Percentiles rank a stretch among this genome's conserved stretches.
These are phyloP conservation scores for Dioscorea alata DNA, from an alignment of 106 monocot species.

Conservation along the genomic window DNA sequence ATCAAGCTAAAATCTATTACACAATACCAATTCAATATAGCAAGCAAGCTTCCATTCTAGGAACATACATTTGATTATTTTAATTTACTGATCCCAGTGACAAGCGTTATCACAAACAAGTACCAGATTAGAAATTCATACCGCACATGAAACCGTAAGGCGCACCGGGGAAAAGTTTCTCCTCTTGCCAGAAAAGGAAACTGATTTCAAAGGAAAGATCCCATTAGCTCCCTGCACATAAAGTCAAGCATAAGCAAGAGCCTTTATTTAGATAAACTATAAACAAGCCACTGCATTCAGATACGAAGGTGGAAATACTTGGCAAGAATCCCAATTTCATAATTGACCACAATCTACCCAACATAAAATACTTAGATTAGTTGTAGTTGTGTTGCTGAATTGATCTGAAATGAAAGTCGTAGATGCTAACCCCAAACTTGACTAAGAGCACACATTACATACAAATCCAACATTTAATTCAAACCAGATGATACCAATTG, in stretches of 20 bases:
- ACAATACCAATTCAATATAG: neutral
- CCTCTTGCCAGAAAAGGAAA: conserved; percentile 27
- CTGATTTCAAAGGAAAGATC: conserved; percentile 16
- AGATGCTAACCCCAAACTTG: too few relatives aligned
- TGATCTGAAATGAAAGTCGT: neutral
- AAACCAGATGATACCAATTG: too few relatives aligned
- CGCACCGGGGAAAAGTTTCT: conserved; percentile 11
- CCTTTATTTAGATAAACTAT: neutral
- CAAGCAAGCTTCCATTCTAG: neutral
- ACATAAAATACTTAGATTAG: neutral
- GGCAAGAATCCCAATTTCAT: neutral
- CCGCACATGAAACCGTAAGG: conserved; percentile 32
- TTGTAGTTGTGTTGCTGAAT: neutral
- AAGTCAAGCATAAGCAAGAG: neutral
- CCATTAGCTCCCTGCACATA: conserved; percentile 23
- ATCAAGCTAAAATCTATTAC: too few relatives aligned
- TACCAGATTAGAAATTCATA: conserved; percentile 7
- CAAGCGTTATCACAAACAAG: neutral
- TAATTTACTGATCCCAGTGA: neutral
- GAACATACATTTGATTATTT: neutral
- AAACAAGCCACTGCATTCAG: neutral
- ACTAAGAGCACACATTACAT: too few relatives aligned
- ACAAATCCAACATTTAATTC: too few relatives aligned
- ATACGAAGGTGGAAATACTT: neutral
- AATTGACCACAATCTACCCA: too few relatives aligned